A percentile compares a stretch with the other conserved stretches of the same genome.
Conservation (phyloP, 2,329 filamentous ascomycete species). For the Fusarium cicatricum region DNA sequence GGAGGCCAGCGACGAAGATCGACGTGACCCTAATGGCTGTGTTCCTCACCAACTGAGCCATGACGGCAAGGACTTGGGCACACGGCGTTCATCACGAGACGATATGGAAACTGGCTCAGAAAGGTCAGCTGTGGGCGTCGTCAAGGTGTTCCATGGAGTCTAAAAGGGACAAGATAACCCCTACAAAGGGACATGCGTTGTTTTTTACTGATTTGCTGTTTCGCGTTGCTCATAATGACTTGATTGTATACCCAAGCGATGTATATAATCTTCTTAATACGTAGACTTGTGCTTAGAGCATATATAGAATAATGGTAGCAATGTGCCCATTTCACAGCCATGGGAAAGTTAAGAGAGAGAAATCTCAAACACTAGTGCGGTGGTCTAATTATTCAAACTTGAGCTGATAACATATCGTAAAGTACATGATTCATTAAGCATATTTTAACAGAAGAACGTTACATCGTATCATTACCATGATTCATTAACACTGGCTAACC, state of each 20-base stretch:
- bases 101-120: conserved; percentile 38
- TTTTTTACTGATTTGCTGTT: neutral
- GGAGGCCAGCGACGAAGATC: conserved; percentile 33
- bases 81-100: conserved; percentile 27
- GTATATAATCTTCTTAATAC: neutral
- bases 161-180: conserved; percentile 5
- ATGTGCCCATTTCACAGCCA: too few species aligned
- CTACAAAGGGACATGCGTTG: neutral
- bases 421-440: too few species aligned
- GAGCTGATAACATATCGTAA: too few species aligned
- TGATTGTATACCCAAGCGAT: neutral
- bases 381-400: too few species aligned
- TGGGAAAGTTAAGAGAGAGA: too few species aligned
- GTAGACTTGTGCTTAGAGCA: neutral
- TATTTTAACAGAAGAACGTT: neutral
- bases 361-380: too few species aligned
- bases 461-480: neutral
- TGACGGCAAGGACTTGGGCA: conserved; percentile 30
- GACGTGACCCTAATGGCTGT: conserved; percentile 31
- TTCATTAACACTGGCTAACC: neutral
- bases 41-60: conserved; percentile 29
- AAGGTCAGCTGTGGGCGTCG: conserved; percentile 38
- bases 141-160: conserved; percentile 42
- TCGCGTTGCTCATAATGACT: neutral
- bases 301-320: neutral